A percentile compares a stretch with the other conserved stretches of the same genome.
Conservation (phyloP, 2,329 filamentous ascomycete species). For the Fonsecaea pugnacius region DNA sequence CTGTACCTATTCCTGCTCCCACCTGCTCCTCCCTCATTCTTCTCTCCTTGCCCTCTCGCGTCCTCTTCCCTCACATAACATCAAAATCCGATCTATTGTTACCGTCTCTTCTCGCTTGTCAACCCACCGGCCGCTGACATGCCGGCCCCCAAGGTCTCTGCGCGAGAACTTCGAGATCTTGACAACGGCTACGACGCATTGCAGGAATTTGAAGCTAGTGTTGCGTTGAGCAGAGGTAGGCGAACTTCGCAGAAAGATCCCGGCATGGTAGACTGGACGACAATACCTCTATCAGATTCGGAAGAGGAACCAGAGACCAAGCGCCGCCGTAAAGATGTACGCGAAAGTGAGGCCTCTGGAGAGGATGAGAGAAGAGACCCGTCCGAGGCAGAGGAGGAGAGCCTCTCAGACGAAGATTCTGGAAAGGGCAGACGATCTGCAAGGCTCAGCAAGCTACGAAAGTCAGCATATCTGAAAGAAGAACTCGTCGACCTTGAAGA, state of each 20-base stretch:
- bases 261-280: conserved; percentile 25
- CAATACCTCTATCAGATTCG: conserved; percentile 32
- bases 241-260: conserved; percentile 8
- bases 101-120: neutral
- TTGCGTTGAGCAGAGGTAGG: conserved; percentile 3
- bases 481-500: conserved; percentile 25
- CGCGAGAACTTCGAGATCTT: conserved; percentile 23
- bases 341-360: conserved; percentile 12
- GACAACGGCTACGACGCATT: conserved; percentile 25
- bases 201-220: conserved; percentile 18
- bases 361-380: neutral
- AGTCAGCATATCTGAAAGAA: conserved; percentile 16
- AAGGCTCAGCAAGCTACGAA: conserved; percentile 24
- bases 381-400: conserved; percentile 15
- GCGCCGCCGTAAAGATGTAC: conserved; percentile 16
- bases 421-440: conserved; percentile 24
- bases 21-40: neutral
- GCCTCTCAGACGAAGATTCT: conserved; percentile 21
- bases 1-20: neutral
- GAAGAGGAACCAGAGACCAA: conserved; percentile 20
- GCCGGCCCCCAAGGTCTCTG: conserved; percentile 25
- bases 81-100: neutral
- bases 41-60: neutral
- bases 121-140: conserved; percentile 10
- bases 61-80: neutral